Evolutionary conservation across 805 yeast genomes (phyloP).

Genomic region (Yarrowia sp.): DNA sequence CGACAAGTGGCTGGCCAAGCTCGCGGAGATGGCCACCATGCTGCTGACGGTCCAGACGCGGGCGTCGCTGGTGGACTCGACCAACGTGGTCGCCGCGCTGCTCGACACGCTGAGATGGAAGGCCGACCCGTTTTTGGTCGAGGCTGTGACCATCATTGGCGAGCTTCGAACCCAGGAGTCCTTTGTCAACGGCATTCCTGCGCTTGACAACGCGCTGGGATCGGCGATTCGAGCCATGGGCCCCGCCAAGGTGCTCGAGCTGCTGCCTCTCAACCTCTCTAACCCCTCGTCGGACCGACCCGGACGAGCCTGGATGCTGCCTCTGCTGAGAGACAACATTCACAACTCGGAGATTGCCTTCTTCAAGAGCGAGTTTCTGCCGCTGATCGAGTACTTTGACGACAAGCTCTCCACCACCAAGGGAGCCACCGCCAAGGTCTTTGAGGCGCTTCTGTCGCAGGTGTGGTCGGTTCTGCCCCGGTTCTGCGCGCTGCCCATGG

Average conservation of each 20-base stretch:
- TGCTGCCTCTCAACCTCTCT: constrained; percentile 79
- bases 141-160: constrained; percentile 75
- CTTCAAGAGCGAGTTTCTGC: constrained; percentile 69
- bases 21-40: constrained; percentile 64
- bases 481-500: constrained; percentile 86
- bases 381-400: constrained; percentile 55
- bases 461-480: constrained; percentile 90
- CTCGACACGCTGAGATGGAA: constrained; percentile 69
- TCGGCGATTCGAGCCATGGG: constrained; percentile 83
- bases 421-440: constrained; percentile 70
- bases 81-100: constrained; percentile 69
- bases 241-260: constrained; percentile 77
- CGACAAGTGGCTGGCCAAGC: constrained; percentile 51
- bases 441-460: constrained; percentile 86
- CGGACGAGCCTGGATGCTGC: constrained; percentile 97
- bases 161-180: constrained; percentile 84
- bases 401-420: constrained; percentile 42
- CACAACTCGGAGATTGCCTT: constrained; percentile 70
- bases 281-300: constrained; percentile 58
- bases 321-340: constrained; percentile 85
- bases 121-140: constrained; percentile 72
- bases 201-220: constrained; percentile 80
- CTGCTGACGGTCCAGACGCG: constrained; percentile 76
- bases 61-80: constrained; percentile 74
- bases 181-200: constrained; percentile 66